Percentiles rank a stretch among this genome's conserved stretches.
Evolutionary conservation across 768 basidiomycete genomes (phyloP).

Genomic region (Kwoniella sp.): DNA sequence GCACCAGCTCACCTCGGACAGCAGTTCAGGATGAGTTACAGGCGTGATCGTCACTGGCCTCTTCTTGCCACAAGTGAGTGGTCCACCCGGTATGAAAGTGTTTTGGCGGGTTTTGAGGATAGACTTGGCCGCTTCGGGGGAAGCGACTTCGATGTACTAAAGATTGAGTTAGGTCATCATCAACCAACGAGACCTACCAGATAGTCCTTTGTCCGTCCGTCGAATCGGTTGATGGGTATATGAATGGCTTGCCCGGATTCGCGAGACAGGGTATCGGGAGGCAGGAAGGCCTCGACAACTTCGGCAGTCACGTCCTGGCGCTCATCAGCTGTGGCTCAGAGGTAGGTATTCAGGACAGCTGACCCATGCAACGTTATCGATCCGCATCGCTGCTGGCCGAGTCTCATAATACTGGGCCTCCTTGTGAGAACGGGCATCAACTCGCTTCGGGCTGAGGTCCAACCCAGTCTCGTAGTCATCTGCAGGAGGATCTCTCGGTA

Average conservation of each 20-base stretch:
- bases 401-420: neutral
- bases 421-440: neutral
- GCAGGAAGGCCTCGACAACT: constrained; percentile 30
- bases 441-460: no score
- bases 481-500: no score
- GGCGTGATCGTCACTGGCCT: constrained; percentile 38
- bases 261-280: constrained; percentile 19
- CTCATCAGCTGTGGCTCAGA: no score
- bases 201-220: constrained; percentile 42
- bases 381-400: no score
- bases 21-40: constrained; percentile 28
- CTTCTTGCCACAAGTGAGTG: constrained; percentile 15
- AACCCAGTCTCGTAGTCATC: no score
- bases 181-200: constrained; percentile 21
- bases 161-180: neutral
- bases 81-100: constrained; percentile 33
- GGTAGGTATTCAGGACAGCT: constrained; percentile 3
- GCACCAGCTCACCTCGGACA: constrained; percentile 25
- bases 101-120: constrained; percentile 38
- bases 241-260: constrained; percentile 32
- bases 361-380: constrained; percentile 47
- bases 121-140: constrained; percentile 23
- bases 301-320: constrained; percentile 41
- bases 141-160: constrained; percentile 39
- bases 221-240: constrained; percentile 35